Conservation (phyloP, 768 basidiomycete species). For the Sarcodon sp. region DNA sequence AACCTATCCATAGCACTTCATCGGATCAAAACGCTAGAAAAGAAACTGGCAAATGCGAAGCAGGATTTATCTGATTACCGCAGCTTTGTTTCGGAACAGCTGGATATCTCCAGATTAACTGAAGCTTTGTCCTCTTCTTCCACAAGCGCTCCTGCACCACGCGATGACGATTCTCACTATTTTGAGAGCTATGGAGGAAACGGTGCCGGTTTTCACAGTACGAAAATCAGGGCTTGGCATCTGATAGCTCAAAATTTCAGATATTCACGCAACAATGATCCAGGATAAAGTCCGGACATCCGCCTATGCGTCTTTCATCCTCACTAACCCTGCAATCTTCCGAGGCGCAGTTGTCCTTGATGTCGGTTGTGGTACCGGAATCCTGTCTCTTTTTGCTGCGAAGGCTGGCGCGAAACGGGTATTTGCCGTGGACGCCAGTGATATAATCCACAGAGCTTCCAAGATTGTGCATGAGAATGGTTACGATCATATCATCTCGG, state of each 20-base stretch:
- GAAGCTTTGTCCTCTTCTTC: slow-evolving; percentile 21
- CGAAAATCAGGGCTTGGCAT: not conserved
- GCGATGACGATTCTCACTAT: slow-evolving; percentile 91
- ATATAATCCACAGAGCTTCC: slow-evolving; percentile 39
- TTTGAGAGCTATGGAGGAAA: slow-evolving; percentile 86
- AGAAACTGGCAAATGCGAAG: slow-evolving; percentile 44
- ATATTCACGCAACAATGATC: slow-evolving; percentile 95
- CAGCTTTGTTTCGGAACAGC: slow-evolving; percentile 35
- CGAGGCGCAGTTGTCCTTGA: slow-evolving; percentile 82
- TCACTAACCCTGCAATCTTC: slow-evolving; percentile 72
- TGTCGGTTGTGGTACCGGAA: slow-evolving; percentile 93
- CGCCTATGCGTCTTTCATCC: slow-evolving; percentile 85
- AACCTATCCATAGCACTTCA: slow-evolving; percentile 21
- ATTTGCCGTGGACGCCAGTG: slow-evolving; percentile 84
- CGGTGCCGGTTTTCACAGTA: slow-evolving; percentile 29
- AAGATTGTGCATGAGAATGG: slow-evolving; percentile 35
- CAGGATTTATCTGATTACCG: slow-evolving; percentile 54
- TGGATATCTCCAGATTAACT: slow-evolving; percentile 32
- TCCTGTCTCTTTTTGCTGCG: slow-evolving; percentile 84
- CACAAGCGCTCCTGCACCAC: slow-evolving; percentile 16
- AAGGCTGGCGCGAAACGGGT: slow-evolving; percentile 83
- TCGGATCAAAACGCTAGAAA: slow-evolving; percentile 48
- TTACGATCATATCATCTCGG: slow-evolving; percentile 61
- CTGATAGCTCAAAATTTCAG: slow-evolving; percentile 21
- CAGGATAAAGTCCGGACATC: slow-evolving; percentile 91